phyloP scores from a whole-genome alignment of 2,329 filamentous ascomycete species.

The Juglanconis oblonga region DNA sequence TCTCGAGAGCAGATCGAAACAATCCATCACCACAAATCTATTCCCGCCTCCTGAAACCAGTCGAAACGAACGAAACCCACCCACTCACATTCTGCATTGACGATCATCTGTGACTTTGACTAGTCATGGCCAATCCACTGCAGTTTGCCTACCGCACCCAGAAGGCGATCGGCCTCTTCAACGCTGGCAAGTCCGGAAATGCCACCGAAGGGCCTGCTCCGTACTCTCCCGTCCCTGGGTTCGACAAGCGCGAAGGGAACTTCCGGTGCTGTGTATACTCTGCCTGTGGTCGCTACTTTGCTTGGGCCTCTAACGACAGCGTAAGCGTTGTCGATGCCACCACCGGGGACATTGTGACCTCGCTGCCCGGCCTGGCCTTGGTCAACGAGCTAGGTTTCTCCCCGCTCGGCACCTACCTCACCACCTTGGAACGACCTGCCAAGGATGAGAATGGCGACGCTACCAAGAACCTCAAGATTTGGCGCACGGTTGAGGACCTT shows the following conservation, averaged over 20 bases:
- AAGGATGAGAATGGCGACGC: slow-evolving; percentile 95
- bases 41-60: slow-evolving; percentile 11
- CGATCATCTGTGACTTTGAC: slow-evolving; percentile 72
- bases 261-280: slow-evolving; percentile 95
- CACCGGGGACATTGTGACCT: slow-evolving; percentile 69
- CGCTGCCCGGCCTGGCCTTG: slow-evolving; percentile 68
- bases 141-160: slow-evolving; percentile 97
- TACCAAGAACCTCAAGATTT: slow-evolving; percentile 95
- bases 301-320: slow-evolving; percentile 85
- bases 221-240: slow-evolving; percentile 82
- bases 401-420: slow-evolving; percentile 84
- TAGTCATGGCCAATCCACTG: slow-evolving; percentile 90
- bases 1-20: neutral
- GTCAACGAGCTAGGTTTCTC: slow-evolving; percentile 96
- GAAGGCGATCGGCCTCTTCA: slow-evolving; percentile 91
- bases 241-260: slow-evolving; percentile 85
- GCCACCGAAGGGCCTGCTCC: slow-evolving; percentile 48
- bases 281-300: slow-evolving; percentile 92
- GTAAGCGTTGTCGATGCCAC: slow-evolving; percentile 84
- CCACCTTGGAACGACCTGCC: slow-evolving; percentile 90
- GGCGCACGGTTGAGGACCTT: slow-evolving; percentile 74
- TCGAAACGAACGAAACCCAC: slow-evolving; percentile 8
- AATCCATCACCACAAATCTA: neutral
- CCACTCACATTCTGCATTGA: slow-evolving; percentile 24
- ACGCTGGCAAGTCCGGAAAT: slow-evolving; percentile 56